phyloP scores from a whole-genome alignment of 1,284 basidiomycete genomes.

The Ustilago sp. region DNA sequence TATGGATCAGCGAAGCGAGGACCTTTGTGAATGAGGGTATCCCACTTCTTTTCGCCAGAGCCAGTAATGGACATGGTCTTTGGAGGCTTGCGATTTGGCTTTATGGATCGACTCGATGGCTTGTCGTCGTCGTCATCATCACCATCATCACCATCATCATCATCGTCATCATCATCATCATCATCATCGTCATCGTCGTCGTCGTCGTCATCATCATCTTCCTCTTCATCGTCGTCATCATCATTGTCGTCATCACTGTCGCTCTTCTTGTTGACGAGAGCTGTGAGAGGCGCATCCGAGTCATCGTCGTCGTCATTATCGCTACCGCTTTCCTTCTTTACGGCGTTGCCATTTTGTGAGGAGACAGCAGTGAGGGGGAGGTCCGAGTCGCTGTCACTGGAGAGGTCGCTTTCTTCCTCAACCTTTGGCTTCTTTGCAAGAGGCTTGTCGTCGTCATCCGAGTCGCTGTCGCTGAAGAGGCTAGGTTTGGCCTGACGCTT shows the following conservation, averaged over 20 bases:
- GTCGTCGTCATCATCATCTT: conserved; percentile 47
- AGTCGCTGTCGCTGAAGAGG: conserved; percentile 40
- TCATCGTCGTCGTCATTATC: conserved; percentile 37
- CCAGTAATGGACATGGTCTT: conserved; percentile 56
- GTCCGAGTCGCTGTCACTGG: conserved; percentile 47
- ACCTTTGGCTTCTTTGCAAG: conserved; percentile 43
- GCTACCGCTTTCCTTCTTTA: conserved; percentile 35
- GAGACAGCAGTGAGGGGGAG: conserved; percentile 45
- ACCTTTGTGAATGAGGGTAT: conserved; percentile 89
- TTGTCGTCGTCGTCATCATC: conserved; percentile 73
- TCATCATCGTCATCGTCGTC: conserved; percentile 56
- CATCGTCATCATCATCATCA: conserved; percentile 41
- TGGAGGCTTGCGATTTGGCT: conserved; percentile 33
- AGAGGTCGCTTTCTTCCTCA: conserved; percentile 18
- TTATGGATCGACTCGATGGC: conserved; percentile 57
- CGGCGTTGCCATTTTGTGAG: conserved; percentile 42
- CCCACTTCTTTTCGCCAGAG: conserved; percentile 77
- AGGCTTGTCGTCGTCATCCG: conserved; percentile 51
- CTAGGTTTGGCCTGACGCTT: conserved; percentile 35
- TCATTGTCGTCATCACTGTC: conserved; percentile 28
- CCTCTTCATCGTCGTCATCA: conserved; percentile 43
- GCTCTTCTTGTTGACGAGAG: conserved; percentile 44
- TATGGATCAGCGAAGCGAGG: conserved; percentile 97
- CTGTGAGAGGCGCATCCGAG: conserved; percentile 55
- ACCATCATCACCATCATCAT: conserved; percentile 52